Evolutionary conservation across 179 eudicot genomes (phyloP).

Genomic region (Silene vulgaris): DNA sequence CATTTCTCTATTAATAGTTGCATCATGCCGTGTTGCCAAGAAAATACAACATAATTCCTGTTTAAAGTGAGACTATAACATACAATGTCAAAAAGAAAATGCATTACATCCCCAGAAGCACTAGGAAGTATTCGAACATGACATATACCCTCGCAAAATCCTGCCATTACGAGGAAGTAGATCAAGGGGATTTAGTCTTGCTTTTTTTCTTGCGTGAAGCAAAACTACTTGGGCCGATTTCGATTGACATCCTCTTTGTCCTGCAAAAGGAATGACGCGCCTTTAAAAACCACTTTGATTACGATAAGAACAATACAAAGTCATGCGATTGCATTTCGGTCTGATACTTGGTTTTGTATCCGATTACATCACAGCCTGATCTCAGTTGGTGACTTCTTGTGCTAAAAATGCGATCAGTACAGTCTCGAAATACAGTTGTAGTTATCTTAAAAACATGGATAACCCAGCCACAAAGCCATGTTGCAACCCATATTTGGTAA

Average conservation of each 20-base stretch:
- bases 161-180: not conserved
- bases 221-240: constrained; percentile 63
- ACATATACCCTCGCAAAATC: not conserved
- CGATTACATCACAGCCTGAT: too few relatives aligned
- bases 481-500: not conserved
- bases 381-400: not conserved
- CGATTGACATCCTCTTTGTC: constrained; percentile 72
- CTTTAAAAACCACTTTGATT: constrained; percentile 5
- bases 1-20: not conserved
- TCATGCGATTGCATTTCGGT: not conserved
- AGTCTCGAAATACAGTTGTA: not conserved
- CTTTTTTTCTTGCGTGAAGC: constrained; percentile 76
- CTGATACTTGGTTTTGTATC: not conserved
- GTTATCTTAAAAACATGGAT: too few relatives aligned
- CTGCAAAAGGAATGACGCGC: constrained; percentile 32
- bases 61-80: constrained; percentile 1
- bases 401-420: not conserved
- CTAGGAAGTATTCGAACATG: not conserved
- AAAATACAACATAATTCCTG: not conserved
- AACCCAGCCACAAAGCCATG: not conserved
- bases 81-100: constrained; percentile 6
- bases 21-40: not conserved
- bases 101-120: not conserved
- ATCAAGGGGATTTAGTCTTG: constrained; percentile 43
- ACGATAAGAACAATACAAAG: not conserved